Base-by-base conservation (phyloP, 352 stramenopile genomes). In the Pythium dissimile region DNA sequence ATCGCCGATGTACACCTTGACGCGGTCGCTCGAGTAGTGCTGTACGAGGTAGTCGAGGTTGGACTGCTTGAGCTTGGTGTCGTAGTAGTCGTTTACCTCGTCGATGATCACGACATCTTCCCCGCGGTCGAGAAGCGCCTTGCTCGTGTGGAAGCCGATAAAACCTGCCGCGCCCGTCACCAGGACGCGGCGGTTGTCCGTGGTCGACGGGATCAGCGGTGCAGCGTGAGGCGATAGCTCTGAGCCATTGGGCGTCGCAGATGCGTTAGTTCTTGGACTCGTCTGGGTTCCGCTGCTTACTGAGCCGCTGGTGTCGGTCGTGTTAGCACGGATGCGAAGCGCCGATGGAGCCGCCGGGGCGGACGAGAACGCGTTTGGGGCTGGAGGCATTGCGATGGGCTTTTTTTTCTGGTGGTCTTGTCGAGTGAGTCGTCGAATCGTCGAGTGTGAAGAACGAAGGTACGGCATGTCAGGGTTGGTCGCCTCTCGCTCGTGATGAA, bases 21-120 rank as follows among this genome's bases (percentile, higher is more conserved):
- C 84, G 48, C 80, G 76, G 26, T 80, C 71, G 8, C 53, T 49
- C 18, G 68, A 65, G 65, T 77, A 93, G 8, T 50, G 74, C 15
- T 71, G 57, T 4, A 73, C 64, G 13, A 98, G 84, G 42, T 84
- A 77, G 50, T 86, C 72, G 3, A 99, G 74, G 72, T 99, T 99
- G 45, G 69, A 78, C 62, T 98, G 82, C 80, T 99, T 99, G 60
- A 98, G 91, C 46, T 72, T 64, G 16, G 98, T 87, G 68, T 99
- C 95, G 72, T 99, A 99, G 74, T 99, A 99, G 67, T 99, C 94
- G 68, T 99, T 99, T 49, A 99, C 77, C 77, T 99, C 96, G 66
- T 99, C 97, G 23, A 99, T 79, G 47, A 98, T 88, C 1, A 99
- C 87, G 26, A 99, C 96, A 48, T 92, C 72, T 52, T 98, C 88